A percentile compares a stretch with the other conserved stretches of the same genome.
phyloP scores from a whole-genome alignment of 2,329 filamentous ascomycete species.

The Magnaporthiopsis rhizophila region DNA sequence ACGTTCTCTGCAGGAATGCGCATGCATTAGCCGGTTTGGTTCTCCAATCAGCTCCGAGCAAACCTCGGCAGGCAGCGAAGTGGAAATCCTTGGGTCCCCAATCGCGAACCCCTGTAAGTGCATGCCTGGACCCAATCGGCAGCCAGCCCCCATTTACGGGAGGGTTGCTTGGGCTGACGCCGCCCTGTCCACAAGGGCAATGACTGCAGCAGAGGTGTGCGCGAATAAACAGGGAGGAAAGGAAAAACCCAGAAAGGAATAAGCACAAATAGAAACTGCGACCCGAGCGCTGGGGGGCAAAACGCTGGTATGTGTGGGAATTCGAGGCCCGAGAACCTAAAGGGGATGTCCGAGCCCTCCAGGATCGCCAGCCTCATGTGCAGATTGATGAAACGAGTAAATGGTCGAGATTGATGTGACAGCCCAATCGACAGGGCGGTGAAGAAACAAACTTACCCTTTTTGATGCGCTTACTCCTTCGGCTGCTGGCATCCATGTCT shows the following conservation, averaged over 20 bases:
- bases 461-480: constrained; percentile 87
- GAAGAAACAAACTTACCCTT: constrained; percentile 53
- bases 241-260: constrained; percentile 9
- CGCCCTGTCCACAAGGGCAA: not conserved
- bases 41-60: constrained; percentile 17
- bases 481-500: constrained; percentile 58
- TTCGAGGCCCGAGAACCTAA: no score
- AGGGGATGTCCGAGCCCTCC: not conserved
- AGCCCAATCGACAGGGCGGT: not conserved
- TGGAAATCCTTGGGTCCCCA: not conserved
- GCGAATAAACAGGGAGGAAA: not conserved
- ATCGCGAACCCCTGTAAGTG: not conserved
- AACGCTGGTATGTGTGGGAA: not conserved
- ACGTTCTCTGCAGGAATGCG: constrained; percentile 41
- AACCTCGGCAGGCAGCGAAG: constrained; percentile 11
- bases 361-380: not conserved
- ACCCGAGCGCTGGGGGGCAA: not conserved
- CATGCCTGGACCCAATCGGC: not conserved
- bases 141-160: not conserved
- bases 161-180: not conserved
- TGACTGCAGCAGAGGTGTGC: not conserved
- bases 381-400: no score
- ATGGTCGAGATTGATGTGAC: not conserved
- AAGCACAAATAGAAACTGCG: constrained; percentile 7
- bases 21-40: constrained; percentile 19